Percentiles rank a stretch among this genome's conserved stretches.
phyloP scores from a whole-genome alignment of 1,284 basidiomycete species.

The Ganoderma leucocontextum region DNA sequence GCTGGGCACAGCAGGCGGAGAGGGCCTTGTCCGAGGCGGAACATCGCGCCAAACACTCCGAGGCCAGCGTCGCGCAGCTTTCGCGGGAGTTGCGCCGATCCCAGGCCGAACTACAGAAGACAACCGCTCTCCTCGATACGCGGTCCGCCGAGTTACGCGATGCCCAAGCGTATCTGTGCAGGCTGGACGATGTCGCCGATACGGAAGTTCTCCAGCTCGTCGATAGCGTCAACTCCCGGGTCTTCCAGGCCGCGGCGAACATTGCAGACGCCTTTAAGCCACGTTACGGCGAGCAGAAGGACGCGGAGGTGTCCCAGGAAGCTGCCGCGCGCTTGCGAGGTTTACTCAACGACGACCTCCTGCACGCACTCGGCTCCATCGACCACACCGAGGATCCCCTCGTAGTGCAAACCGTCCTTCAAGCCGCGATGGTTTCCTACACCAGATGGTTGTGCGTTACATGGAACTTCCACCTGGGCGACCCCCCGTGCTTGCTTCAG shows the following conservation, averaged over 20 bases:
- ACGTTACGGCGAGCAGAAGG: neutral
- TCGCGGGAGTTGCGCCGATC: neutral
- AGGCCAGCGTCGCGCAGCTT: neutral
- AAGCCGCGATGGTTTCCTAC: conserved; percentile 54
- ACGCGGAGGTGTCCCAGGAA: neutral
- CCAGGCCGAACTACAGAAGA: neutral
- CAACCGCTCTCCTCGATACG: conserved; percentile 27
- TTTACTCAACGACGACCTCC: conserved; percentile 48
- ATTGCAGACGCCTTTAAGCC: conserved; percentile 28
- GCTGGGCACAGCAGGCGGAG: neutral
- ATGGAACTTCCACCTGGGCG: conserved; percentile 53
- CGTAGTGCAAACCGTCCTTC: conserved; percentile 59
- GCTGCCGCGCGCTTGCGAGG: conserved; percentile 27
- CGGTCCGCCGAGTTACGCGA: conserved; percentile 35
- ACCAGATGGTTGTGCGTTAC: conserved; percentile 56
- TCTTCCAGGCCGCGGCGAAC: conserved; percentile 34
- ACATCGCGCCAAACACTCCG: neutral
- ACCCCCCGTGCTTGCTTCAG: conserved; percentile 50
- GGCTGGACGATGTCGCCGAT: conserved; percentile 35
- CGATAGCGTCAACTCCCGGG: conserved; percentile 31
- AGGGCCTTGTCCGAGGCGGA: neutral
- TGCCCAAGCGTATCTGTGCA: conserved; percentile 34
- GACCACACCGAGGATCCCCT: conserved; percentile 52
- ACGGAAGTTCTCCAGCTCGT: conserved; percentile 34
- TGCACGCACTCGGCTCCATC: conserved; percentile 41